Base-by-base conservation (phyloP, 495 filamentous ascomycete genomes). In the Usnea hakonensis region DNA sequence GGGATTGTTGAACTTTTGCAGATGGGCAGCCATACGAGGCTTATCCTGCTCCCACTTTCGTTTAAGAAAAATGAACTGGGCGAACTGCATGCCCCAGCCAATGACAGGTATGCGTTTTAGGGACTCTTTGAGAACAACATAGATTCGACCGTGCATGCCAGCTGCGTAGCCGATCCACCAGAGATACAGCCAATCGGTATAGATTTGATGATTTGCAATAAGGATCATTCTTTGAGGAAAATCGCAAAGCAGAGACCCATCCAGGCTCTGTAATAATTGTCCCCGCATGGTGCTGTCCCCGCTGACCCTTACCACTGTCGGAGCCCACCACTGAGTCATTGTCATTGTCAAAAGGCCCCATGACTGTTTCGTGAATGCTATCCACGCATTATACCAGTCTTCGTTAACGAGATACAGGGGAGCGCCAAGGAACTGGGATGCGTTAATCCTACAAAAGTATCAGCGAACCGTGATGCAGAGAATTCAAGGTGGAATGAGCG, bases 141-240 rank as follows among this genome's bases (percentile, higher is more conserved):
- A 93, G 61, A 94, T 75, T 60, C 89, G 86, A n/a, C 90, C 90
- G 63, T 91, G 89, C 80, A 88, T 87, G 46, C 77, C 74, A 30
- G 85, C 81, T 30, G 89, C 85, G 65, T 93, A 94, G 28, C 86
- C 86, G 21, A 88, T 83, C 89, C 90, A 94, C 90, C 90, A 94
- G 16, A 94, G 77, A 69, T 94, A 94, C 14, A 93, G 72, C 90
- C 90, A 94, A 74, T 94, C 90, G 8, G 90, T 90, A 67, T 94
- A 94, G 55, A 94, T 81, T 80, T 92, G 89, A 71, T 94, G 90
- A 71, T 94, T 94, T 23, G 90, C 86, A 60, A 93, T 90, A 72
- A 94, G 76, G 54, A 94, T 76, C 74, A 91, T 75, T 52, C 90
- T 79, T 71, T 90, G 85, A 2, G 89, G 88, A 63, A 94, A 92